Evolutionary conservation across 768 basidiomycete genomes (phyloP).

Genomic region (Guyanaporus albipodus): DNA sequence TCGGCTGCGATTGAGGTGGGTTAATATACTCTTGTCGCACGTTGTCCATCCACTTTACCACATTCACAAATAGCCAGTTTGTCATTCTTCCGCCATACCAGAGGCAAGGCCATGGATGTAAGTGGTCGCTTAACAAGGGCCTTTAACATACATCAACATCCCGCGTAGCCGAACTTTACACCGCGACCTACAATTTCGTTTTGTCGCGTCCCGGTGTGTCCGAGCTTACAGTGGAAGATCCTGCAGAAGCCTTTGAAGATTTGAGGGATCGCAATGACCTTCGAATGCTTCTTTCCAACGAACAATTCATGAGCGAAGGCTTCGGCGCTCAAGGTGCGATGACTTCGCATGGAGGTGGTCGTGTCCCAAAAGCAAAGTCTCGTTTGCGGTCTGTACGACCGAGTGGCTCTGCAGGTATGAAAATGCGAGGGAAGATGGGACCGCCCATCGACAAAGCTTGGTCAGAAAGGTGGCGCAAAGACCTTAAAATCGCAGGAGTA

Average conservation of each 20-base stretch:
- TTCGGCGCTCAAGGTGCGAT: conserved; percentile 41
- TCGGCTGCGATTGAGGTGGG: conserved; percentile 80
- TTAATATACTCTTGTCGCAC: background rate
- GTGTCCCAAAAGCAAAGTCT: conserved; percentile 37
- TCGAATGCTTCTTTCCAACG: conserved; percentile 61
- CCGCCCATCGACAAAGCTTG: conserved; percentile 75
- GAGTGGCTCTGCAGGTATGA: conserved; percentile 21
- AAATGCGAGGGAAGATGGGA: conserved; percentile 57
- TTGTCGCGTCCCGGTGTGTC: conserved; percentile 62
- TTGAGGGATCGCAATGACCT: conserved; percentile 91
- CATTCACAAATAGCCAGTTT: conserved; percentile 66
- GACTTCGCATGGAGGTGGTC: conserved; percentile 48
- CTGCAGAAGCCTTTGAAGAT: conserved; percentile 97
- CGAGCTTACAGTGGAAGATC: conserved; percentile 97
- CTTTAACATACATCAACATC: background rate
- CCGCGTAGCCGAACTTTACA: conserved; percentile 76
- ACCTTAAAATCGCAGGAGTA: conserved; percentile 89
- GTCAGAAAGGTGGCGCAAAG: conserved; percentile 74
- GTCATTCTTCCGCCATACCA: conserved; percentile 91
- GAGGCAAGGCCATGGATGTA: conserved; percentile 86
- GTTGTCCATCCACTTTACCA: background rate
- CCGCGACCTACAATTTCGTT: conserved; percentile 76
- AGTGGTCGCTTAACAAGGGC: conserved; percentile 25
- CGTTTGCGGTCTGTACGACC: conserved; percentile 29
- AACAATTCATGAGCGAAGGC: conserved; percentile 67